A percentile compares a stretch with the other conserved stretches of the same genome.
Conservation (phyloP, 345 rosid genomes). For the Trapa incisa region DNA sequence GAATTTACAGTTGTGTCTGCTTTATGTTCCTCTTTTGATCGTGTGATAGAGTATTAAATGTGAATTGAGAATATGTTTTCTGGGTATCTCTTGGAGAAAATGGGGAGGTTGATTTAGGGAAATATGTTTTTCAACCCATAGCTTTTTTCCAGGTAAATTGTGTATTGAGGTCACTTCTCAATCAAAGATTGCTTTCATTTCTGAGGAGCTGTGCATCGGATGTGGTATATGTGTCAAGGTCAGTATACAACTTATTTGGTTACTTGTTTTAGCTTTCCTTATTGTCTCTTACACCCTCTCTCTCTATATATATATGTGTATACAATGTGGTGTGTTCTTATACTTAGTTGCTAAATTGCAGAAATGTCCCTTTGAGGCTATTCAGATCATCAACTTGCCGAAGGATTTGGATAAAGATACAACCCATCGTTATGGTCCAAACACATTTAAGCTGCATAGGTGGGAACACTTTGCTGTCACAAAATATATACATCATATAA, state of each 20-base stretch:
- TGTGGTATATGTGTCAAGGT: constrained; percentile 99
- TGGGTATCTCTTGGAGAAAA: background rate
- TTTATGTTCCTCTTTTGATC: background rate
- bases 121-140: background rate
- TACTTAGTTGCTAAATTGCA: constrained; percentile 13
- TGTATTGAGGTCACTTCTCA: constrained; percentile 84
- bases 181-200: constrained; percentile 78
- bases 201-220: constrained; percentile 96
- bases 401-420: constrained; percentile 87
- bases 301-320: background rate
- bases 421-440: constrained; percentile 95
- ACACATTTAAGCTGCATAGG: constrained; percentile 94
- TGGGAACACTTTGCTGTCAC: constrained; percentile 3
- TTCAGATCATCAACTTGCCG: constrained; percentile 94
- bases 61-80: background rate
- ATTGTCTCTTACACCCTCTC: background rate
- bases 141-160: constrained; percentile 48
- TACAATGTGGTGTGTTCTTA: too few species aligned
- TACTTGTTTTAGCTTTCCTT: background rate
- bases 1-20: background rate
- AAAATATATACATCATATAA: background rate
- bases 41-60: background rate
- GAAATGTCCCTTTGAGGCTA: constrained; percentile 99
- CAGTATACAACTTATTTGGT: constrained; percentile 4
- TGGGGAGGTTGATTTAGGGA: background rate